Conservation (phyloP, 768 basidiomycete species). For the Phylloporus rhodoxanthus region DNA sequence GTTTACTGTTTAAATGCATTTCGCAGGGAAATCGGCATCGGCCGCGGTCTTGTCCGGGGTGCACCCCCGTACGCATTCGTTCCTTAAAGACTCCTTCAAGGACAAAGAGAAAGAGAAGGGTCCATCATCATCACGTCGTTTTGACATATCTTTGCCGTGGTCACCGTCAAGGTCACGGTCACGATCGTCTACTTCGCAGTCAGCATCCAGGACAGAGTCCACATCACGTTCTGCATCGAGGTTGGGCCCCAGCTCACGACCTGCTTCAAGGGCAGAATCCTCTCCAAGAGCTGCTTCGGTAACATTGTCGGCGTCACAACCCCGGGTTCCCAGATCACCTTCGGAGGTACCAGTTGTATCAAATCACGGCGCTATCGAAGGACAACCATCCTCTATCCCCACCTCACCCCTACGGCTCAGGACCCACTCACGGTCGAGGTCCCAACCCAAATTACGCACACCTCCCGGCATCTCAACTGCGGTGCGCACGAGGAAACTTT, state of each 20-base stretch:
- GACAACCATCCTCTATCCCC: neutral
- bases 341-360: neutral
- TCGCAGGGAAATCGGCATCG: slow-evolving; percentile 33
- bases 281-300: neutral
- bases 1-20: neutral
- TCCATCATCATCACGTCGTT: slow-evolving; percentile 22
- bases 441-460: slow-evolving; percentile 32
- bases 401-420: slow-evolving; percentile 2
- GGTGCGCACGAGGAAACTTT: slow-evolving; percentile 20
- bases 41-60: slow-evolving; percentile 9
- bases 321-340: neutral
- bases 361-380: neutral
- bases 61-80: slow-evolving; percentile 14
- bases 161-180: slow-evolving; percentile 17
- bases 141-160: slow-evolving; percentile 35
- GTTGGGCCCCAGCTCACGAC: slow-evolving; percentile 9
- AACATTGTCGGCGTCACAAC: neutral
- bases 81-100: slow-evolving; percentile 16
- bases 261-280: slow-evolving; percentile 13
- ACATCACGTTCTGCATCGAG: slow-evolving; percentile 19
- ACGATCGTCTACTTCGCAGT: slow-evolving; percentile 12
- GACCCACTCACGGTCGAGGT: slow-evolving; percentile 27
- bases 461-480: slow-evolving; percentile 5
- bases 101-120: slow-evolving; percentile 30
- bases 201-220: slow-evolving; percentile 11